These are phyloP conservation scores for Spongispora temasekensis DNA, from an alignment of 1,284 basidiomycete species.

Conservation along the genomic window DNA sequence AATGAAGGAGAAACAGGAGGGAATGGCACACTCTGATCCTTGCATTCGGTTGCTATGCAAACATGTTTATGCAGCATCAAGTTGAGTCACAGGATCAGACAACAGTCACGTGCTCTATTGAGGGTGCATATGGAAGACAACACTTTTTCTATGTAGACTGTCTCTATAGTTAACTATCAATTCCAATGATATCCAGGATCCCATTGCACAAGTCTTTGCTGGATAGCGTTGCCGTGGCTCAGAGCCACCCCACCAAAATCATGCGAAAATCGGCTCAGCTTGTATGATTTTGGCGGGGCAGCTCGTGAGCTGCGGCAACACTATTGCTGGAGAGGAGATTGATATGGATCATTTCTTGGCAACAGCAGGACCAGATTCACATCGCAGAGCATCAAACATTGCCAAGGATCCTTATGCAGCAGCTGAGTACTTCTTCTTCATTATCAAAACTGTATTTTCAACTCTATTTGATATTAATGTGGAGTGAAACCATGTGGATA, in stretches of 20 bases:
- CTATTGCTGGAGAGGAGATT: conserved; percentile 39
- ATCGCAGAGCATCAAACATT: conserved; percentile 22
- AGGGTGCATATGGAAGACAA: conserved; percentile 15
- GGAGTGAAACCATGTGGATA: conserved; percentile 12
- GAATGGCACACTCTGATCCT: conserved; percentile 14
- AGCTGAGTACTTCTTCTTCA: conserved; percentile 36
- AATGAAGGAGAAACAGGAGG: conserved; percentile 19
- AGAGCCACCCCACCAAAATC: no score
- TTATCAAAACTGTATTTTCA: conserved; percentile 25
- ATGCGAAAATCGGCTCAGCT: no score
- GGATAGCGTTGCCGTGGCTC: no score
- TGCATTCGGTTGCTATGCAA: conserved; percentile 3
- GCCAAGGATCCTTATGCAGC: conserved; percentile 37
- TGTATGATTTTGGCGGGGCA: no score
- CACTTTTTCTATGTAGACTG: neutral
- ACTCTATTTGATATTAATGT: conserved; percentile 26
- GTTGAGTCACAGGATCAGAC: conserved; percentile 17
- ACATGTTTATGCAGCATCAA: conserved; percentile 6
- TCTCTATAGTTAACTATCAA: conserved; percentile 31
- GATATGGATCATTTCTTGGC: conserved; percentile 33
- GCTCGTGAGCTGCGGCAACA: no score
- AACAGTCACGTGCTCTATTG: neutral
- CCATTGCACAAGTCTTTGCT: conserved; percentile 36
- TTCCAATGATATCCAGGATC: conserved; percentile 35
- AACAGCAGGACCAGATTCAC: conserved; percentile 19